Percentiles rank a stretch among this genome's conserved stretches.
Conservation (phyloP, 148 eudicot genomes). For the Pharnaceum exiguum region DNA sequence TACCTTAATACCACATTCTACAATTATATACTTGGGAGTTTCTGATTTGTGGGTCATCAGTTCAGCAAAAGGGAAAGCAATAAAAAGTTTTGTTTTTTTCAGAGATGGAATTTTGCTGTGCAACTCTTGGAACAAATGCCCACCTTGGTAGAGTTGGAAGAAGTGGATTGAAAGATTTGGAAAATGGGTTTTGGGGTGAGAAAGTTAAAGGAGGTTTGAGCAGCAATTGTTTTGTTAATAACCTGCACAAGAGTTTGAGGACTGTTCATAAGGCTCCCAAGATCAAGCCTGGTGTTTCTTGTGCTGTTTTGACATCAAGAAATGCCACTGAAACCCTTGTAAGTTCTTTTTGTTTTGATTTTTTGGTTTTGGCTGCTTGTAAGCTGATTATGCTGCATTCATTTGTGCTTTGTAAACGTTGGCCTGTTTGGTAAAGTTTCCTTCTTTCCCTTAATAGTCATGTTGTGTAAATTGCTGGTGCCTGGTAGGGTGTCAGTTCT, state of each 20-base stretch:
- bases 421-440: background rate
- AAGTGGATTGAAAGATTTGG: conserved; percentile 21
- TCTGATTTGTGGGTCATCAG: conserved; percentile 16
- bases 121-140: conserved; percentile 42
- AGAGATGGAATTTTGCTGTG: conserved; percentile 67
- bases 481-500: background rate
- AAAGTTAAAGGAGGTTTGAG: conserved; percentile 50
- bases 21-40: background rate
- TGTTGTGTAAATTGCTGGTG: no score
- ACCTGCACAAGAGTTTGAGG: conserved; percentile 23
- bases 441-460: no score
- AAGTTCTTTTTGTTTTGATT: conserved; percentile 11
- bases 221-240: conserved; percentile 27
- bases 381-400: no score
- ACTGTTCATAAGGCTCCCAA: conserved; percentile 31
- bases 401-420: background rate
- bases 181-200: conserved; percentile 53
- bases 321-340: conserved; percentile 55
- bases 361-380: no score
- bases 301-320: conserved; percentile 55
- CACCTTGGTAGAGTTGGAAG: conserved; percentile 31
- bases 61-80: background rate
- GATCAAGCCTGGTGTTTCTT: conserved; percentile 47
- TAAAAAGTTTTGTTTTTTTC: background rate
- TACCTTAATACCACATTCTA: background rate